Conservation (phyloP, 768 basidiomycete genomes). For the button mushroom (Agaricus bisporus) region DNA sequence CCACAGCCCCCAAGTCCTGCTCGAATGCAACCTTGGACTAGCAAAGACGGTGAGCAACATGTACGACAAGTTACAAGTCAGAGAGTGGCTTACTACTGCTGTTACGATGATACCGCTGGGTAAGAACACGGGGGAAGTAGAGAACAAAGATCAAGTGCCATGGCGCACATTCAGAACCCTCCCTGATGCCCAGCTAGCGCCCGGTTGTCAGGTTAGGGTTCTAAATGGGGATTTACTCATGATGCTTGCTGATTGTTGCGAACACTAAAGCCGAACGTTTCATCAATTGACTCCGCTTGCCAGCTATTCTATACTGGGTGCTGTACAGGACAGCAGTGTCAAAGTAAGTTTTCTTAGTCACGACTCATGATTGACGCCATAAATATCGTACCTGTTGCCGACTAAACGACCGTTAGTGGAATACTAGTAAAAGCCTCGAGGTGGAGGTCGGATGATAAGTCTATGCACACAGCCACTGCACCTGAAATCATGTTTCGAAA, state of each 20-base stretch:
- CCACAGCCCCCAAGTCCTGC: neutral
- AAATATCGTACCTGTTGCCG: too few relatives aligned
- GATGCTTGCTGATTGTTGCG: neutral
- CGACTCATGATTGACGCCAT: too few relatives aligned
- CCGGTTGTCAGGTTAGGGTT: conserved; percentile 1
- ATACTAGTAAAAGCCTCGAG: too few relatives aligned
- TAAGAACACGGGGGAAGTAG: neutral
- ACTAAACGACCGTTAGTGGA: too few relatives aligned
- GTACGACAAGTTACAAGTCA: neutral
- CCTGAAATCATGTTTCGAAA: too few relatives aligned
- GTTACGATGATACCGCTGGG: neutral
- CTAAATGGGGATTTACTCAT: neutral
- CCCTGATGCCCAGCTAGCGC: neutral
- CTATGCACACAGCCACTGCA: too few relatives aligned
- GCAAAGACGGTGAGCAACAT: neutral
- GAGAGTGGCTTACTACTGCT: neutral
- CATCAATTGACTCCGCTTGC: too few relatives aligned
- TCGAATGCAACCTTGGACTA: neutral
- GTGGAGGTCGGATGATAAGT: too few relatives aligned
- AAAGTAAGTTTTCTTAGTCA: too few relatives aligned
- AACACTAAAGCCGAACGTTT: too few relatives aligned
- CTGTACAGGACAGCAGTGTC: too few relatives aligned
- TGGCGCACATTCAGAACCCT: neutral
- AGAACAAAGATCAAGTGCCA: neutral
- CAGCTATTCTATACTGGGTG: too few relatives aligned